Base-by-base conservation (phyloP, 2,329 filamentous ascomycete genomes). In the Chrysosporium queenslandicum region DNA sequence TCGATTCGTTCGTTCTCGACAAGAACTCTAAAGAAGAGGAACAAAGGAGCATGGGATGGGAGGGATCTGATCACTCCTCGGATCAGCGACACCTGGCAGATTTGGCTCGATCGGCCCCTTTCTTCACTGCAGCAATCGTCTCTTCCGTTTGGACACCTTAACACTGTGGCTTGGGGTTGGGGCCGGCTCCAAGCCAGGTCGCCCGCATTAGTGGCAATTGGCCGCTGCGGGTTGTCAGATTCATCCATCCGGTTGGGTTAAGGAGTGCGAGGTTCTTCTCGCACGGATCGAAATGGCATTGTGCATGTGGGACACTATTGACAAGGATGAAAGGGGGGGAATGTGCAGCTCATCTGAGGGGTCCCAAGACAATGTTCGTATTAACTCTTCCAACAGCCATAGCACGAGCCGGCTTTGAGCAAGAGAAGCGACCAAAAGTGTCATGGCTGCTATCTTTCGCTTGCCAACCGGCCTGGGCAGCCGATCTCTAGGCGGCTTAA, bases 1-100 rank as follows among this genome's bases (percentile, higher is more conserved):
- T n/a, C n/a, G n/a, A n/a, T n/a, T n/a, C n/a, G n/a, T n/a, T n/a
- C n/a, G n/a, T n/a, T 46, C 20, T 21, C n/a, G 18, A n/a, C 42
- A 1, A 46, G 30, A 46, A 46, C 42, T 32, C 30, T 36, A 34
- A 46, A 46, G n/a, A 46, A 29, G 18, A 27, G 20, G 2, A 9
- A 14, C 27, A 25, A 7, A n/a, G 21, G 29, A 29, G 4, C 7
- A 45, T 3, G 23, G 18, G 11, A 12, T 12, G 29, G 12, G 18
- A 42, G 41, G 16, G 41, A 29, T 45, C 41, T 29, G 41, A 45
- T 45, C 23, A 29, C 41, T 18, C n/a, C 43, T 30, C 39, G 25
- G 21, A 23, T 2, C n/a, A 37, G n/a, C n/a, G 9, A 6, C 4
- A 23, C 39, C 39, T 4, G 39, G 21, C n/a, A n/a, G n/a, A 41